Percentiles rank a stretch among this genome's conserved stretches.
phyloP scores from a whole-genome alignment of 257 asterid genomes.

The Capsicum chinense region DNA sequence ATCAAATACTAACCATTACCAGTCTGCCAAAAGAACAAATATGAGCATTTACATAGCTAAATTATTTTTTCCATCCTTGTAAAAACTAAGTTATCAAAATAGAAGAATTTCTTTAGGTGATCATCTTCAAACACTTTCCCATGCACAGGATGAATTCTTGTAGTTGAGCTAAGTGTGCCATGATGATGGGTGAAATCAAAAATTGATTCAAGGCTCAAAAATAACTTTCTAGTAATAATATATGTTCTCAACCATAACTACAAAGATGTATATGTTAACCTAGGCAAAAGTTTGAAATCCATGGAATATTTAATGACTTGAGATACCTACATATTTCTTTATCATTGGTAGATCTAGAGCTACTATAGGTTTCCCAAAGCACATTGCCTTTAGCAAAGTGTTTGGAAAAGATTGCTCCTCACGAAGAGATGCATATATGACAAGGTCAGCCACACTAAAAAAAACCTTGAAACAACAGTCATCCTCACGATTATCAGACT shows the following conservation, averaged over 20 bases:
- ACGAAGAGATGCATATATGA: conserved; percentile 82
- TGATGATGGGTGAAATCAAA: conserved; percentile 13
- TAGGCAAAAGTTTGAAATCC: background rate
- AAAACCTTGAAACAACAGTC: background rate
- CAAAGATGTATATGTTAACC: conserved; percentile 10
- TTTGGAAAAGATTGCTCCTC: conserved; percentile 80
- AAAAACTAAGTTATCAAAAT: background rate
- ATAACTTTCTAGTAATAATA: background rate
- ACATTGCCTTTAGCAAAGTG: conserved; percentile 83
- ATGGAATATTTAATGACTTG: conserved; percentile 22
- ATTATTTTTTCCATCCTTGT: background rate
- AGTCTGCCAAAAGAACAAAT: conserved; percentile 9
- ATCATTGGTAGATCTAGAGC: conserved; percentile 79
- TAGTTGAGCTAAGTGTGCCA: conserved; percentile 13
- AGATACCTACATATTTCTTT: conserved; percentile 71
- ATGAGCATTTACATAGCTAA: background rate
- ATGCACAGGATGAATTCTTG: background rate
- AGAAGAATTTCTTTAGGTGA: background rate
- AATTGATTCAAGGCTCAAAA: background rate
- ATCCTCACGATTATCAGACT: conserved; percentile 18
- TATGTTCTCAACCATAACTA: background rate
- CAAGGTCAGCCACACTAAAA: conserved; percentile 65
- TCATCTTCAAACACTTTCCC: conserved; percentile 7
- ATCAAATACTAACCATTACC: background rate
- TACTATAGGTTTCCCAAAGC: conserved; percentile 72